Evolutionary conservation across 305 asterid genomes (phyloP), one percentile per base, ranked within the genome.

Genomic region (Caryopteris hybrid): DNA sequence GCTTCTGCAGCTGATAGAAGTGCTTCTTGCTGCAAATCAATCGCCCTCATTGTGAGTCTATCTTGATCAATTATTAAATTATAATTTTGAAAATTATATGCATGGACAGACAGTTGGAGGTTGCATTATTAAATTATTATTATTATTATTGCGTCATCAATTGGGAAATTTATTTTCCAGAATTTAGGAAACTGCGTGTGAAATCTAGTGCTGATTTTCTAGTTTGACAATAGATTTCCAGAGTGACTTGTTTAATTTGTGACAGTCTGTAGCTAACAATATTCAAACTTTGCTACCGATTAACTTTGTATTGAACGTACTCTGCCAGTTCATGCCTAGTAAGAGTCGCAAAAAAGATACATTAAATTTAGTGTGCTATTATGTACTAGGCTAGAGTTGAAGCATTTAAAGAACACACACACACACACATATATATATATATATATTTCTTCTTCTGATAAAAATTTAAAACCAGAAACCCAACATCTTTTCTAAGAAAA

Each of bases 11-110:
- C 71, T 45, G 77, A 80, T 50, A 75, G 75, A 72, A 84, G 80
- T 59, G 91, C 77, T 64, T 74, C 89, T 54, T 83, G 82, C 68
- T 93, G 93, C 81, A 86, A 84, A 88, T 76, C 79, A 22, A 62
- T 85, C 58, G 88, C 86, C 79, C 82, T 76, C 43, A 79, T 75
- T 41, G 91, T 85, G 75, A 83, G 88, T 77, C 20, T 27, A 7
- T 39, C 17, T 34, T 11, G 1, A 12, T 3, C 8, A 31, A 69
- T 54, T 41, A 22, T 48, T 60, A 25, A 17, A 18, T 67, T 39
- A 11, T 29, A 54, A 46, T 38, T 20, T 23, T 39, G 29, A 23
- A 59, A 73, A 22, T 59, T 60, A 34, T 27, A 39, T 22, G 43
- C 23, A 25, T 47, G 48, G 54, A 25, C 73, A 60, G 54, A 25